Base-by-base conservation (phyloP, 331 rosid genomes). In the Pyracantha coccinea region DNA sequence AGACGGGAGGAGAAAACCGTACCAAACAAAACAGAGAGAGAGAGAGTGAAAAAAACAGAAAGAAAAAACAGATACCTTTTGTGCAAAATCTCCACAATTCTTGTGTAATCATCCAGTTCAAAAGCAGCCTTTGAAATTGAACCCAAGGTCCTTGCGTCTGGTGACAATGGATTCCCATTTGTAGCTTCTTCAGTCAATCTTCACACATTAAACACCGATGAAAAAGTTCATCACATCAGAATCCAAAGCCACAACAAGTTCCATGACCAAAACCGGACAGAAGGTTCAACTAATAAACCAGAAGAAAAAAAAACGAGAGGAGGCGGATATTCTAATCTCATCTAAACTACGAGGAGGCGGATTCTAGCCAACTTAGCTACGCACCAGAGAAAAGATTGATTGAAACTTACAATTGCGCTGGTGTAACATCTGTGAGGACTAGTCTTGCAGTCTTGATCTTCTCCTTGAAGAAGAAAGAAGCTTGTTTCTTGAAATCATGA, bases 121-220 rank as follows among this genome's bases (percentile, higher is more conserved):
- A 94, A 94, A 87, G 99, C 99, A 79, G 96, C 91, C 81, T 66
- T 92, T 71, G 99, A 94, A 66, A 94, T 94, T 74, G 97, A 87
- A 81, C 83, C 81, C 77, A 94, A 83, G n/a, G 96, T 85, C 50
- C 80, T 83, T n/a, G 89, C 66, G 73, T 86, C 94, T 8, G 96
- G 93, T 19, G 84, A 74, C 90, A 85, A 85, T 61, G 87, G 86
- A 83, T 90, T 94, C 75, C 89, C 99, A 81, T 72, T 80, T 10
- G 92, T 86, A 75, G 96, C 96, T 79, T 94, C 99, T 82, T 94
- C 97, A 41, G 92, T 85, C 92, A 89, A 83, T 79, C 98, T 91
- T 76, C 62, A 77, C 52, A 70, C 7, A 19, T 24, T 5, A 75
- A 77, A 17, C n/a, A 9, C 62, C 62, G 27, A 52, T 63, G 59